Evolutionary conservation across 73 alveolate species (phyloP).

Genomic region (Blepharisma stoltei): DNA sequence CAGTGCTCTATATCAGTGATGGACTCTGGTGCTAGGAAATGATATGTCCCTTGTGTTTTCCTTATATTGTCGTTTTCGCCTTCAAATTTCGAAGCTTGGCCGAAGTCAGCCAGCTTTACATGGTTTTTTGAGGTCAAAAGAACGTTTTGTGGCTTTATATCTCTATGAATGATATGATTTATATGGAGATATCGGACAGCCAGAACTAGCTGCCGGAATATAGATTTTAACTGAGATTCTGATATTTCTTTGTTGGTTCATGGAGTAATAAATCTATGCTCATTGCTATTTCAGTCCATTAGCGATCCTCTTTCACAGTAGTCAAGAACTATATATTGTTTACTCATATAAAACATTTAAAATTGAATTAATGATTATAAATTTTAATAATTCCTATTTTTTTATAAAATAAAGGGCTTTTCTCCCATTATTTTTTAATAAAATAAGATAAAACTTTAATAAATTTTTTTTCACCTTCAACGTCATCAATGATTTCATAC

Average conservation of each 20-base stretch:
- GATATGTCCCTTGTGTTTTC: slow-evolving; percentile 51
- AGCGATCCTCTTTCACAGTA: slow-evolving; percentile 62
- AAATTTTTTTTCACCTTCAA: slow-evolving; percentile 80
- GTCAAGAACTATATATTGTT: slow-evolving; percentile 69
- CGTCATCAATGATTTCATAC: slow-evolving; percentile 90
- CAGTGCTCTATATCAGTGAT: slow-evolving; percentile 12
- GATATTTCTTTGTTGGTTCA: slow-evolving; percentile 6
- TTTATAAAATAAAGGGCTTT: too few species aligned
- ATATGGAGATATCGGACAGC: slow-evolving; percentile 49
- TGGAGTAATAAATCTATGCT: slow-evolving; percentile 16
- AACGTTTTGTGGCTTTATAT: slow-evolving; percentile 83
- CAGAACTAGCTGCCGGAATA: slow-evolving; percentile 33
- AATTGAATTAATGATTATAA: too few species aligned
- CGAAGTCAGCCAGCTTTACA: slow-evolving; percentile 91
- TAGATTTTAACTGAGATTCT: slow-evolving; percentile 27
- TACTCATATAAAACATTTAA: slow-evolving; percentile 14
- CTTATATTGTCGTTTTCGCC: neutral
- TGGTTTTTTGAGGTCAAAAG: slow-evolving; percentile 61
- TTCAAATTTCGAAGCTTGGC: slow-evolving; percentile 33
- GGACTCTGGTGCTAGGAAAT: slow-evolving; percentile 56
- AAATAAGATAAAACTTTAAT: slow-evolving; percentile 59
- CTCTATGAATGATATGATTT: slow-evolving; percentile 48
- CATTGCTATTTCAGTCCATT: slow-evolving; percentile 39
- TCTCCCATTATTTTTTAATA: too few species aligned
- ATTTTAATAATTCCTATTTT: too few species aligned